Evolutionary conservation across 1,284 basidiomycete species (phyloP).

Genomic region (Microstroma glucosiphilum): DNA sequence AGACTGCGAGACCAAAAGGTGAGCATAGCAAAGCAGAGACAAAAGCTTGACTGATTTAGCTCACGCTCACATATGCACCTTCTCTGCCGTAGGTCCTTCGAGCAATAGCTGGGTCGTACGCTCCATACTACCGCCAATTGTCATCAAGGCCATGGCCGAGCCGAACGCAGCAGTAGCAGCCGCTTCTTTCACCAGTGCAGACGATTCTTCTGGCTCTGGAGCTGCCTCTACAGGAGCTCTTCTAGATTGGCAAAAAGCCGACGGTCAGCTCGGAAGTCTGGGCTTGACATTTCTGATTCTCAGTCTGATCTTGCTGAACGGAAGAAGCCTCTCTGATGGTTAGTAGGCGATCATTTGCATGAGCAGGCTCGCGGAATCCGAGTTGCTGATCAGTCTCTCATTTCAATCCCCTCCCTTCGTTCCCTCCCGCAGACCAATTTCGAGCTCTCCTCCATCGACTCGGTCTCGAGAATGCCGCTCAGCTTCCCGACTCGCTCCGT

Average conservation of each 20-base stretch:
- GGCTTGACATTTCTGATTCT: constrained; percentile 46
- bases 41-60: too few species aligned
- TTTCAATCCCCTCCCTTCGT: constrained; percentile 10
- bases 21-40: not conserved
- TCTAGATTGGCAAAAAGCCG: constrained; percentile 28
- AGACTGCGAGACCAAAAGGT: constrained; percentile 12
- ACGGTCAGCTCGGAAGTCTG: constrained; percentile 34
- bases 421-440: constrained; percentile 17
- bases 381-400: constrained; percentile 13
- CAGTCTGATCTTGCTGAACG: constrained; percentile 48
- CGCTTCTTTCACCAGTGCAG: too few species aligned
- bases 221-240: too few species aligned
- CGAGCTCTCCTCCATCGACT: constrained; percentile 18
- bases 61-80: too few species aligned
- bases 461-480: constrained; percentile 8
- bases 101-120: constrained; percentile 16
- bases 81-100: not conserved
- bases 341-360: constrained; percentile 10
- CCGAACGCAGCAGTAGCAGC: constrained; percentile 9
- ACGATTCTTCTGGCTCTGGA: too few species aligned
- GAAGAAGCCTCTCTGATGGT: constrained; percentile 45
- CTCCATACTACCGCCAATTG: constrained; percentile 17
- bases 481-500: constrained; percentile 1
- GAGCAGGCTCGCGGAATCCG: constrained; percentile 7
- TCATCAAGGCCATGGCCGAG: constrained; percentile 11